Evolutionary conservation across 768 basidiomycete species (phyloP), one percentile per base, ranked within the genome.

Genomic region (Nidularia pulvinata): DNA sequence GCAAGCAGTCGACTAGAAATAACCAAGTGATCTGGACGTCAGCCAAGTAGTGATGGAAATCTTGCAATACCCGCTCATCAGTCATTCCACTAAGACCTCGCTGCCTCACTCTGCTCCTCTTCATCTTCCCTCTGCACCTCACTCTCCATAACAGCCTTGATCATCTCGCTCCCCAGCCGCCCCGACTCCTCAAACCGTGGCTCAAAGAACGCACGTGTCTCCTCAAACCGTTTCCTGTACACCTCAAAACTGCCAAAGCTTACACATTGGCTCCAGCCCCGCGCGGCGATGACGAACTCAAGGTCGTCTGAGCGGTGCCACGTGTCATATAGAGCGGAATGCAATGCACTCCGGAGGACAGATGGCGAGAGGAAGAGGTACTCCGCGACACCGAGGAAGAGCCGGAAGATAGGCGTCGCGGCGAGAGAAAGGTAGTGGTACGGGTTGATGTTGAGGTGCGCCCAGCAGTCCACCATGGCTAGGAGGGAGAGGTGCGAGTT

Each of bases 381-480:
- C 68, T 98, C 97, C 9, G 96, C 93, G 10, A 98, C 94, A 33
- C 96, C 96, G 49, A 99, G 88, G 88, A 96, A 98, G 57, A 99
- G 80, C 50, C 95, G 84, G 74, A 99, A 99, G 36, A 98, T 82
- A 0, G 96, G 96, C 2, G 95, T 99, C 6, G 95, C 96, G 0
- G 96, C 96, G 45, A 98, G 85, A 6, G 88, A 82, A 57, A 98
- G 85, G 72, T 98, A 95, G 34, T 83, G 85, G 65, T 91, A 96
- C 0, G 97, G 97, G 51, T 91, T 83, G 64, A 97, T 95, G 0
- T 77, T 74, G 49, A 98, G 83, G 49, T 83, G 81, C 6, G 92
- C 89, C 97, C 97, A 99, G 62, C 92, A 95, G 70, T 99, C 97
- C 16, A 98, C 97, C 95, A 99, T 98, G 13, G 95, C 95, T 46